phyloP scores from a whole-genome alignment of 2,329 filamentous ascomycete genomes.

The Ophiostoma sp. region DNA sequence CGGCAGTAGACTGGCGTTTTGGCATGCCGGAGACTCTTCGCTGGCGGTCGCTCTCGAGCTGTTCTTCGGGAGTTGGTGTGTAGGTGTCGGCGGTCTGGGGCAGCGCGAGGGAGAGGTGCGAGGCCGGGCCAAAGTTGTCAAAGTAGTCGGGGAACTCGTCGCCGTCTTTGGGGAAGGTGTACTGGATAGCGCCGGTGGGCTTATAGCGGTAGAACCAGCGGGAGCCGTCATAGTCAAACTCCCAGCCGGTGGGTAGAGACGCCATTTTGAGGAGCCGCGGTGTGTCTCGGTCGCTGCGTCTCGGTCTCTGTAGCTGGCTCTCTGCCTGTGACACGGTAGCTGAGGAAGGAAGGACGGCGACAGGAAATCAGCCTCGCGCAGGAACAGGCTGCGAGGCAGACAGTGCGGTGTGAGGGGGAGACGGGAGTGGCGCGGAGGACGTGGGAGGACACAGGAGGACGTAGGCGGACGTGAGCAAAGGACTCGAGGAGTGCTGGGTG shows the following conservation, averaged over 20 bases:
- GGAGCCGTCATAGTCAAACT: conserved; percentile 51
- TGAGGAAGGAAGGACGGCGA: neutral
- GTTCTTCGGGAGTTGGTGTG: conserved; percentile 47
- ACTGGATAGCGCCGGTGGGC: conserved; percentile 50
- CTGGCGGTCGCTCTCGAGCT: conserved; percentile 48
- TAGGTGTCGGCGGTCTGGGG: conserved; percentile 16
- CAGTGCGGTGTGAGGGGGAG: neutral
- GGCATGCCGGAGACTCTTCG: conserved; percentile 34
- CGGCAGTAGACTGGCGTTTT: neutral
- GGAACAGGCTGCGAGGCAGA: neutral
- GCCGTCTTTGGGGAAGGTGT: conserved; percentile 51
- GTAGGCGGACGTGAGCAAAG: neutral
- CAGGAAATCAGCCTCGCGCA: neutral
- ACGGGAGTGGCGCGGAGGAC: no score
- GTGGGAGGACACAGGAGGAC: no score
- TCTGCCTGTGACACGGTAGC: neutral
- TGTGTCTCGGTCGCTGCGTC: neutral
- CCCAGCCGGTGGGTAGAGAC: conserved; percentile 50
- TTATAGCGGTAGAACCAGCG: conserved; percentile 56
- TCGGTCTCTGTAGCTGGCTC: neutral
- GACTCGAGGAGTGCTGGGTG: neutral
- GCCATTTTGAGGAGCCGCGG: conserved; percentile 33
- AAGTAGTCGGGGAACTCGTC: conserved; percentile 54
- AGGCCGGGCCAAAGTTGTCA: conserved; percentile 33
- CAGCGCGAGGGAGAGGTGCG: conserved; percentile 24